A percentile compares a stretch with the other conserved stretches of the same genome.
Evolutionary conservation across 495 filamentous ascomycete genomes (phyloP).

Genomic region (Xylaria palmicola): DNA sequence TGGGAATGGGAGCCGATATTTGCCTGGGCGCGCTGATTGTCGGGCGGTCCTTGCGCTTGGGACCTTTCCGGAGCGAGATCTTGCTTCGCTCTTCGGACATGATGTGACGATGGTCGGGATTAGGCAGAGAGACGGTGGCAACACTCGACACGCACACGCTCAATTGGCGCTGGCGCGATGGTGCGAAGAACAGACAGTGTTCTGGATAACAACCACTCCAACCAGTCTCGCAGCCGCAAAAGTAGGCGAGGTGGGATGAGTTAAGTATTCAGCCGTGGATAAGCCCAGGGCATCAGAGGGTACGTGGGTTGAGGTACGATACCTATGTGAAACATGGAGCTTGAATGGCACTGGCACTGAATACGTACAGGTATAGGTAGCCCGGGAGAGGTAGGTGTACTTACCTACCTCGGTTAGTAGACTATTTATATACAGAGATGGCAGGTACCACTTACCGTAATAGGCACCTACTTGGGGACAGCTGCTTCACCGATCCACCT

Average conservation of each 20-base stretch:
- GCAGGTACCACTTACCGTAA: no score
- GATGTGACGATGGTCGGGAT: constrained; percentile 12
- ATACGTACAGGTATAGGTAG: no score
- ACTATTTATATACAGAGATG: no score
- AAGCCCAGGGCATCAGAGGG: background rate
- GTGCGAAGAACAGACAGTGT: background rate
- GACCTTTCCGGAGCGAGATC: constrained; percentile 77
- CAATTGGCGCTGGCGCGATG: background rate
- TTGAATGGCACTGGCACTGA: no score
- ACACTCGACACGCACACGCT: background rate
- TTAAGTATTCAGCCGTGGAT: no score
- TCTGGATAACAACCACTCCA: background rate
- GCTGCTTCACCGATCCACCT: no score
- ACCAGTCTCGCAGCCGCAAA: background rate
- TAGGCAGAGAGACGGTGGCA: background rate
- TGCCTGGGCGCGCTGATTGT: constrained; percentile 82
- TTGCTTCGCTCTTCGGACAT: constrained; percentile 68
- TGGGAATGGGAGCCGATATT: constrained; percentile 64
- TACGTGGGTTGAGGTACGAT: no score
- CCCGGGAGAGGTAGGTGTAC: no score
- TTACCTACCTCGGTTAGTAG: no score
- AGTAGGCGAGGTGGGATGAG: background rate
- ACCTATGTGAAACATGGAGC: constrained; percentile 9
- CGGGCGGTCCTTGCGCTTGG: constrained; percentile 74
- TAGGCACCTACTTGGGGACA: no score